These are phyloP conservation scores for Talaromyces thailandensis DNA, from an alignment of 495 filamentous ascomycete species.

Conservation along the genomic window DNA sequence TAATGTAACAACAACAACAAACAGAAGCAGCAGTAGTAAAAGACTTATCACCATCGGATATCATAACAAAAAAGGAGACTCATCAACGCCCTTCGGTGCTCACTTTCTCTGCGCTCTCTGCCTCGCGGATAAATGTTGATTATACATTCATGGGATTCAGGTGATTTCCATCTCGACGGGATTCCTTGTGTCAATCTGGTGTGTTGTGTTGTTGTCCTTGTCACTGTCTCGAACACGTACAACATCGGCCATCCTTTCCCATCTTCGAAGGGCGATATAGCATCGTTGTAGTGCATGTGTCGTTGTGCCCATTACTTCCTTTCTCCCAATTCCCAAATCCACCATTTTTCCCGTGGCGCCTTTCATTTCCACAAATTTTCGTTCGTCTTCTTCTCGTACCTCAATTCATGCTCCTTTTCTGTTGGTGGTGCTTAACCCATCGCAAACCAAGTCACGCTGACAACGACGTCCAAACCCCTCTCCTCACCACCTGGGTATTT, in stretches of 20 bases:
- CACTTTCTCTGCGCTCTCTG: background rate
- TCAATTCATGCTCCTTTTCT: conserved; percentile 4
- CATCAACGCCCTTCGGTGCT: background rate
- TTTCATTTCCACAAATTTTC: background rate
- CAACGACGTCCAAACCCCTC: conserved; percentile 84
- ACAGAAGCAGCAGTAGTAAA: background rate
- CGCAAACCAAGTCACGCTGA: conserved; percentile 83
- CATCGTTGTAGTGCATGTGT: background rate
- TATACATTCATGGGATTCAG: background rate
- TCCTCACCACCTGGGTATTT: conserved; percentile 81
- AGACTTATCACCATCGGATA: background rate
- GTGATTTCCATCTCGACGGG: background rate
- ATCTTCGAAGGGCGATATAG: no score
- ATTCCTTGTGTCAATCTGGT: background rate
- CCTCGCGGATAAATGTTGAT: background rate
- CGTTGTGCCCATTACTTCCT: background rate
- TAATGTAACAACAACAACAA: conserved; percentile 6
- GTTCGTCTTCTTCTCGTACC: background rate
- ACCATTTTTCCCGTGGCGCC: background rate
- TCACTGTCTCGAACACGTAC: background rate
- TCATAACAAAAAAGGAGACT: background rate
- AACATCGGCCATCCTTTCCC: background rate
- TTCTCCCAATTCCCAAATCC: background rate
- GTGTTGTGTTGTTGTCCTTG: background rate
- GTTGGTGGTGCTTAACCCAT: conserved; percentile 20